Evolutionary conservation across 2,329 filamentous ascomycete genomes (phyloP).

Genomic region (Aureobasidium leucospermi): DNA sequence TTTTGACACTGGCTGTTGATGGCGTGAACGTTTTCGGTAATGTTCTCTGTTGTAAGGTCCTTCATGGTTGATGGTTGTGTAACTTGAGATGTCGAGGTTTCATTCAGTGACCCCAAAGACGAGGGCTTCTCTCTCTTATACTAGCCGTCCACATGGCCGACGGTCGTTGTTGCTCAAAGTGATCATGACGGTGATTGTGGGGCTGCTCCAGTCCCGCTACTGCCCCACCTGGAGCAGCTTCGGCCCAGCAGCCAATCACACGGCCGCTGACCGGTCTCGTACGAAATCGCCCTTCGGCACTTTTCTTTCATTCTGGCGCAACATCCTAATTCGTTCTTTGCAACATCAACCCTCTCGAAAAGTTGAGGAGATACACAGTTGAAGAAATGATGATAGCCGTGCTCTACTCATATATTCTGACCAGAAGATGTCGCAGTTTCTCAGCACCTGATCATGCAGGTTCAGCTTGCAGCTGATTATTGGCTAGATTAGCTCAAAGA

Average conservation of each 20-base stretch:
- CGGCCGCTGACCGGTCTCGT: background rate
- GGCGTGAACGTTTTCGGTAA: conserved; percentile 61
- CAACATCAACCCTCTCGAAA: too few relatives aligned
- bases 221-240: background rate
- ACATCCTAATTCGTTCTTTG: too few relatives aligned
- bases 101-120: background rate
- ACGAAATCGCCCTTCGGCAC: background rate
- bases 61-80: conserved; percentile 36
- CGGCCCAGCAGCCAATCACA: background rate
- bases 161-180: background rate
- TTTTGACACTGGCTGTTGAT: conserved; percentile 63
- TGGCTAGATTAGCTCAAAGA: background rate
- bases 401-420: too few relatives aligned
- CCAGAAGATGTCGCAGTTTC: too few relatives aligned
- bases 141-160: background rate
- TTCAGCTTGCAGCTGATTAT: background rate
- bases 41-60: conserved; percentile 66
- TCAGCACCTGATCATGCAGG: too few relatives aligned
- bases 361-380: too few relatives aligned
- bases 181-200: background rate
- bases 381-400: too few relatives aligned
- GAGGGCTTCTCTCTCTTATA: background rate
- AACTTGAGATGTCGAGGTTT: background rate
- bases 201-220: background rate
- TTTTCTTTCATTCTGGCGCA: background rate